phyloP scores from a whole-genome alignment of 495 filamentous ascomycete genomes.

The Darksidea phi region DNA sequence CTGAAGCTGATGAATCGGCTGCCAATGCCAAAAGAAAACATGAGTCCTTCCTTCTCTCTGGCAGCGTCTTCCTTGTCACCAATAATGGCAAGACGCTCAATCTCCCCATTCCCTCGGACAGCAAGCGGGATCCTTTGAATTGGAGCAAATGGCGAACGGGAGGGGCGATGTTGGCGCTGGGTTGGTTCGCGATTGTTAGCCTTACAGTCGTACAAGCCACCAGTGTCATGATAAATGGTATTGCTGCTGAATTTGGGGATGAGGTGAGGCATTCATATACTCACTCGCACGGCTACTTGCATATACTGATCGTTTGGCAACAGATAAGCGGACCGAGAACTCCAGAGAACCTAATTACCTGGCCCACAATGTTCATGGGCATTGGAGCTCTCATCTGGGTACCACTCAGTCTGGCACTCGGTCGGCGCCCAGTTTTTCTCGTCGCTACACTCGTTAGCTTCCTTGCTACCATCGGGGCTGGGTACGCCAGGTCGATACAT shows the following conservation, averaged over 20 bases:
- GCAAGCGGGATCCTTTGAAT: slow-evolving; percentile 7
- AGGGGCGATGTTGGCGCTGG: not conserved
- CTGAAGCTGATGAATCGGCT: no score
- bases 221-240: not conserved
- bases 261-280: no score
- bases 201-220: slow-evolving; percentile 1
- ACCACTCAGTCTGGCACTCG: slow-evolving; percentile 19
- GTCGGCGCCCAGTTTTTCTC: slow-evolving; percentile 20
- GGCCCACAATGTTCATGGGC: slow-evolving; percentile 25
- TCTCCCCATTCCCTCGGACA: slow-evolving; percentile 17
- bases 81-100: slow-evolving; percentile 3
- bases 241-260: not conserved
- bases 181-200: not conserved
- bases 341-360: slow-evolving; percentile 11
- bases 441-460: slow-evolving; percentile 6
- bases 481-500: not conserved
- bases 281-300: not conserved
- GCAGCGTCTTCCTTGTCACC: slow-evolving; percentile 23
- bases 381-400: slow-evolving; percentile 25
- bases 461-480: slow-evolving; percentile 9
- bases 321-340: slow-evolving; percentile 3
- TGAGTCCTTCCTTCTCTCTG: slow-evolving; percentile 11
- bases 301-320: not conserved
- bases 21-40: slow-evolving; percentile 8
- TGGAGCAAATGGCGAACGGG: slow-evolving; percentile 4